Evolutionary conservation across 805 yeast genomes (phyloP).

Genomic region (Komagataella ulmi): DNA sequence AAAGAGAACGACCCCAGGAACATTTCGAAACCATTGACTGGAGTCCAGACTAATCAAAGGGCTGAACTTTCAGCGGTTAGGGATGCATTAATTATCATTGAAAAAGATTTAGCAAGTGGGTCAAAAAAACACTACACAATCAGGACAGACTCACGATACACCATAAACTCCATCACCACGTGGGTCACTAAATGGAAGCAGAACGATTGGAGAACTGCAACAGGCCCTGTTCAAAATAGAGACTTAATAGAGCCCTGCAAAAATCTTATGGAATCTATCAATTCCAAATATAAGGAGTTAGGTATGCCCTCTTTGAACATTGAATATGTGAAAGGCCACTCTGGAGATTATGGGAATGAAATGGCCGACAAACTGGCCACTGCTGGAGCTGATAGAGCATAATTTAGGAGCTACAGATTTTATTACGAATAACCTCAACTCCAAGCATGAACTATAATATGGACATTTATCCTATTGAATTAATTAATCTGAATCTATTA

Average conservation of each 20-base stretch:
- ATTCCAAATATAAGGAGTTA: conserved; percentile 18
- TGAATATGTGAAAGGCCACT: conserved; percentile 62
- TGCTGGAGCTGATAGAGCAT: conserved; percentile 31
- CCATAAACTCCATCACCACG: conserved; percentile 36
- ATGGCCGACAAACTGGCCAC: conserved; percentile 68
- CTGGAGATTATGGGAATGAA: conserved; percentile 59
- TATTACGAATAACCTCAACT: background rate
- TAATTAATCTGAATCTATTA: conserved; percentile 40
- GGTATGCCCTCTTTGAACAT: conserved; percentile 28
- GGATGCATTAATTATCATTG: conserved; percentile 35
- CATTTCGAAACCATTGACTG: conserved; percentile 35
- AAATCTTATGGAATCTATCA: conserved; percentile 19
- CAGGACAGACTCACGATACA: conserved; percentile 60
- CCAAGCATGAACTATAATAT: background rate
- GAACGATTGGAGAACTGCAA: conserved; percentile 37
- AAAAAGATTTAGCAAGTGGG: conserved; percentile 10
- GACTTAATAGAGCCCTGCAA: conserved; percentile 30
- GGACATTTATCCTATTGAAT: background rate
- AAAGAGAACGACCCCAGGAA: conserved; percentile 44
- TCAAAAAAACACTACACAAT: conserved; percentile 22
- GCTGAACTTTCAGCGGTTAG: conserved; percentile 67
- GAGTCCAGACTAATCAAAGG: conserved; percentile 58
- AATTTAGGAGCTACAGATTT: background rate
- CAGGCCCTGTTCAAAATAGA: conserved; percentile 35
- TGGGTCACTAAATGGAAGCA: conserved; percentile 48